phyloP scores from a whole-genome alignment of 1,284 basidiomycete species.

The Malassezia obtusa region DNA sequence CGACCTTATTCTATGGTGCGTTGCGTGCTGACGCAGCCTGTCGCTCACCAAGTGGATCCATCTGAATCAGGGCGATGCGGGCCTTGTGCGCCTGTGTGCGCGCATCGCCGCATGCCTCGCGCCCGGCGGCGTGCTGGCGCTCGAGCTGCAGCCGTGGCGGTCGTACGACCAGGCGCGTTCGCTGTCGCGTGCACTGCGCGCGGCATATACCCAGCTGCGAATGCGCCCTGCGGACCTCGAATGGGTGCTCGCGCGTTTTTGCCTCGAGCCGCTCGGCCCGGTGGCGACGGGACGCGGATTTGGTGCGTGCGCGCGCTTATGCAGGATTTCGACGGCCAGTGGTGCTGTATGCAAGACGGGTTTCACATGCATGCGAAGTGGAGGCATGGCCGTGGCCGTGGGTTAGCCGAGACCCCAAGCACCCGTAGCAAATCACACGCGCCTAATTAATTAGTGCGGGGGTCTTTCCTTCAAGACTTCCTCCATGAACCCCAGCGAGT shows the following conservation, averaged over 20 bases:
- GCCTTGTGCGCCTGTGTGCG: conserved; percentile 12
- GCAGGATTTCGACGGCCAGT: conserved; percentile 12
- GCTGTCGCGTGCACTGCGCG: conserved; percentile 7
- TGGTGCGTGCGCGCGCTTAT: conserved; percentile 2
- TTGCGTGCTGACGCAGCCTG: conserved; percentile 2
- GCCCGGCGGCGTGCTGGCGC: conserved; percentile 11
- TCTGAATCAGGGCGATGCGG: conserved; percentile 14
- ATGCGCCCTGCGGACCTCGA: conserved; percentile 11
- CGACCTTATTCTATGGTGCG: conserved; percentile 12
- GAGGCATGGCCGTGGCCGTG: conserved; percentile 11
- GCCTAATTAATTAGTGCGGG: not conserved
- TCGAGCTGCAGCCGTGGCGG: conserved; percentile 19
- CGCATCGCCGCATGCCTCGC: conserved; percentile 7
- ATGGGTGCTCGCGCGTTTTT: not conserved
- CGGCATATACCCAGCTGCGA: conserved; percentile 4
- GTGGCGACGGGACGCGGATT: conserved; percentile 6
- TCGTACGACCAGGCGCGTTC: conserved; percentile 21
- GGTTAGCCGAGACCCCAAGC: conserved; percentile 3
- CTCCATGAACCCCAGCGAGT: not conserved
- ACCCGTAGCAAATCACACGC: not conserved
- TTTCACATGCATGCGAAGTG: not conserved
- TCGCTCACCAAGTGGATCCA: conserved; percentile 22
- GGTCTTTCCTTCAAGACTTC: not conserved
- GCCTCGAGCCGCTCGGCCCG: not conserved
- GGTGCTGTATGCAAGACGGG: not conserved